Percentiles rank a stretch among this genome's conserved stretches.
Conservation (phyloP, 2,329 filamentous ascomycete genomes). For the Sporothrix brunneoviolacea region DNA sequence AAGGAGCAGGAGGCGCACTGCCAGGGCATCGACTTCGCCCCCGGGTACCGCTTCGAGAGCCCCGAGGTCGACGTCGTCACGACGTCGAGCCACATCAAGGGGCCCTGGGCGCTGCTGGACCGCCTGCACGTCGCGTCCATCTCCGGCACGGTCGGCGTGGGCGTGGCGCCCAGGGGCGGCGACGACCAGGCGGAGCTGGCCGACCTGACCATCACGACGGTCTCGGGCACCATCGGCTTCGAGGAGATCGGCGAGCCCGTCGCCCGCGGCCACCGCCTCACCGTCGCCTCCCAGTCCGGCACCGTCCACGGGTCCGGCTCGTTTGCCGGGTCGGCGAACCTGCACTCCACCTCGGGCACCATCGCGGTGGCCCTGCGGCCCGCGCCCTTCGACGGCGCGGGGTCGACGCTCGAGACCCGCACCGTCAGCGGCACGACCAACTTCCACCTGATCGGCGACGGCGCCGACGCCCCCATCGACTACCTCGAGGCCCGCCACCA, state of each 20-base stretch:
- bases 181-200: slow-evolving; percentile 31
- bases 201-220: slow-evolving; percentile 33
- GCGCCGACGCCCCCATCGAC: slow-evolving; percentile 26
- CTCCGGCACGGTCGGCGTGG: slow-evolving; percentile 36
- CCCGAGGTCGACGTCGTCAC: slow-evolving; percentile 37
- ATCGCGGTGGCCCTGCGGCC: slow-evolving; percentile 37
- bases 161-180: slow-evolving; percentile 26
- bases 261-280: slow-evolving; percentile 38
- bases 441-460: slow-evolving; percentile 28
- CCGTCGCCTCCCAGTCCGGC: slow-evolving; percentile 39
- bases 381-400: too few relatives aligned
- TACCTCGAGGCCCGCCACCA: slow-evolving; percentile 36
- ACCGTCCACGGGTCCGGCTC: slow-evolving; percentile 34
- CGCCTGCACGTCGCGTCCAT: slow-evolving; percentile 36
- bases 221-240: slow-evolving; percentile 38
- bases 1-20: neutral
- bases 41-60: slow-evolving; percentile 35
- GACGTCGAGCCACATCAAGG: slow-evolving; percentile 37
- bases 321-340: slow-evolving; percentile 29
- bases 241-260: slow-evolving; percentile 12
- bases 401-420: slow-evolving; percentile 35
- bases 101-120: slow-evolving; percentile 47
- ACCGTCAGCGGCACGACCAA: slow-evolving; percentile 38
- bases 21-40: slow-evolving; percentile 6
- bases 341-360: slow-evolving; percentile 36